Conservation (phyloP, 306 rosid species). For the Glycine tomentella region DNA sequence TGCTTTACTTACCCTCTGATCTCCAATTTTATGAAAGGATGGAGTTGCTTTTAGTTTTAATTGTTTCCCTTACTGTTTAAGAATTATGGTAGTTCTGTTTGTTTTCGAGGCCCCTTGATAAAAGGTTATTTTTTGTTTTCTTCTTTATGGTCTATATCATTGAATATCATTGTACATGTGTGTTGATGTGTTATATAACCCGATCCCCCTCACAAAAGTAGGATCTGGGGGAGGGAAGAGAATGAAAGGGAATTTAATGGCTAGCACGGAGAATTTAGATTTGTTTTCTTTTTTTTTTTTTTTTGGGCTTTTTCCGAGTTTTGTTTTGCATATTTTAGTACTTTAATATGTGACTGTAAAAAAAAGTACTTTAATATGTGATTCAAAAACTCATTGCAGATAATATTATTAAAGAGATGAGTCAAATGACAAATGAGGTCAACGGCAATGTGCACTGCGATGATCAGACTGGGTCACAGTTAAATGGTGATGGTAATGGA, state of each 20-base stretch:
- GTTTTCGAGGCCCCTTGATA: slow-evolving; percentile 15
- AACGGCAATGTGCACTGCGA: slow-evolving; percentile 54
- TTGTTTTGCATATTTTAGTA: background rate
- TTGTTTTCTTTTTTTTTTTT: background rate
- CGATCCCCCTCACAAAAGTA: background rate
- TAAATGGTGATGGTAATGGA: slow-evolving; percentile 60
- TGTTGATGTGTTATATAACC: slow-evolving; percentile 25
- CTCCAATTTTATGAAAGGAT: background rate
- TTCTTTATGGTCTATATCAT: slow-evolving; percentile 18
- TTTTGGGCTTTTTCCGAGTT: slow-evolving; percentile 26
- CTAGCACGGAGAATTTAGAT: background rate
- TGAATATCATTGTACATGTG: slow-evolving; percentile 38
- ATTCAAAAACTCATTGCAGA: slow-evolving; percentile 50
- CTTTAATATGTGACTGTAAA: slow-evolving; percentile 11
- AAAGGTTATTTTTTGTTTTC: slow-evolving; percentile 31
- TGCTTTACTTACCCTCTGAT: slow-evolving; percentile 8
- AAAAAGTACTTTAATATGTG: slow-evolving; percentile 14
- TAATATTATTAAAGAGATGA: slow-evolving; percentile 61
- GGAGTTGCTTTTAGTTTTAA: slow-evolving; percentile 29
- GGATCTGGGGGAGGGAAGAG: background rate
- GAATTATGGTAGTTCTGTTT: slow-evolving; percentile 10
- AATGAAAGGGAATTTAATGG: background rate
- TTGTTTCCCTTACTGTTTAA: slow-evolving; percentile 25
- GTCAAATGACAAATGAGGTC: slow-evolving; percentile 54
- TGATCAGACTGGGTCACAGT: slow-evolving; percentile 57